Base-by-base conservation (phyloP, 495 filamentous ascomycete species). In the Lepraria neglecta region DNA sequence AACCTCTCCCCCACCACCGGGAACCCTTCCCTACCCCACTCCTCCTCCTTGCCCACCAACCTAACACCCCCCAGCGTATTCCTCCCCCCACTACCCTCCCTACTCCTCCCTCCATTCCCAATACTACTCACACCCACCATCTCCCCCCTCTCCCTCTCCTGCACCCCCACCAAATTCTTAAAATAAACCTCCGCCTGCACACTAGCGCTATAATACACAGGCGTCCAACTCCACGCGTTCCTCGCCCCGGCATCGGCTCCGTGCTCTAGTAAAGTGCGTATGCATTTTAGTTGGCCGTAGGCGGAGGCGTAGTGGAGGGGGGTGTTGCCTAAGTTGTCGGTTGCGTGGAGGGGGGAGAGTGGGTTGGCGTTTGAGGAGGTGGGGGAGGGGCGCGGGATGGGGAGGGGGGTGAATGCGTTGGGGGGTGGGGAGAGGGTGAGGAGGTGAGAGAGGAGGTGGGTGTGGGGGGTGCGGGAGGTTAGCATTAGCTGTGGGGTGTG, bases 131-230 rank as follows among this genome's bases (percentile, higher is more conserved):
- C 43, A 46, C 45, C 12, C 43, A 48, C 59, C 54, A 40, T 45
- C 46, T 31, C 46, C 63, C 27, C 55, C 57, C 48, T 54, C 46
- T 58, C 62, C 65, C 58, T 63, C 57, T 59, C 57, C 47, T 47
- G 46, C 58, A 43, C 59, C 35, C 69, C 73, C 0, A 89, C 80
- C 56, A 91, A 70, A 38, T 78, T 78, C 74, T 82, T 81, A 46
- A 90, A 84, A 65, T 90, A 91, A 21, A 86, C 84, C 72, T 92
- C 89, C 19, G 86, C 87, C 65, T 87, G 82, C 24, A 87, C 83
- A 2, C 86, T 89, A 28, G 82, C 82, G 50, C 81, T 85, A 70
- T 92, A 95, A 33, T 80, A 79, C 14, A 87, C 75, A 6, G 90
- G 84, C 27, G 80, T 87, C 84, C 88, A 92, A 61, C 78, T 83